Conservation (phyloP, 176 grass and related monocot genomes). For the Rhynchospora breviuscula region DNA sequence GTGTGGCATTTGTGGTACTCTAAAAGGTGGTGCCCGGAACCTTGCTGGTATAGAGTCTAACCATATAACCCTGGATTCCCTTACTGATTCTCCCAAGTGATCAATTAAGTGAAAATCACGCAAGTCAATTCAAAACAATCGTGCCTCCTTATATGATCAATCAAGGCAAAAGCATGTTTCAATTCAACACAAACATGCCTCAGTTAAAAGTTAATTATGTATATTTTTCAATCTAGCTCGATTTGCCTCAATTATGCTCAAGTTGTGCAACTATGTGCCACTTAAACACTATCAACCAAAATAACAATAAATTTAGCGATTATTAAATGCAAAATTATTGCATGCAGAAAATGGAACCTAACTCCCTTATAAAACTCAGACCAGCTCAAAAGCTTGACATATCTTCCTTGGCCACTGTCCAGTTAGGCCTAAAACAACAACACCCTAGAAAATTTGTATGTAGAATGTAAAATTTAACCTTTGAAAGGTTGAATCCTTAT, state of each 20-base stretch:
- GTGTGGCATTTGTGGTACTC: too few relatives aligned
- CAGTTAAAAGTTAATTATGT: too few relatives aligned
- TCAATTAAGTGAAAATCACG: neutral
- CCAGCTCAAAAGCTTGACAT: neutral
- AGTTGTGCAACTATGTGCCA: neutral
- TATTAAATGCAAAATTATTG: neutral
- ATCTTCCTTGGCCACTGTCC: neutral
- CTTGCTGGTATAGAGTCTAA: neutral
- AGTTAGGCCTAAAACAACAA: neutral
- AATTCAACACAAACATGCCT: too few relatives aligned
- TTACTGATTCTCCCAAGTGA: neutral
- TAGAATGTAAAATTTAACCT: conserved; percentile 36
- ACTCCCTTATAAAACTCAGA: neutral
- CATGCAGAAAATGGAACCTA: neutral
- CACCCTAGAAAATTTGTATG: neutral
- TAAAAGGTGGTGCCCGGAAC: too few relatives aligned
- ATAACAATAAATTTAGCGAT: neutral
- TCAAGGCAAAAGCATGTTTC: too few relatives aligned
- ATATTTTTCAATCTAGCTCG: neutral
- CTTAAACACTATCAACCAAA: neutral
- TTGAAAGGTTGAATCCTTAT: conserved; percentile 63
- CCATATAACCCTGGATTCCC: neutral
- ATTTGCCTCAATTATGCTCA: neutral
- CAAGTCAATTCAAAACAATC: neutral
- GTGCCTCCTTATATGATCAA: neutral